Base-by-base conservation (phyloP, 2,329 filamentous ascomycete species). In the Acephala macrosclerotiorum region DNA sequence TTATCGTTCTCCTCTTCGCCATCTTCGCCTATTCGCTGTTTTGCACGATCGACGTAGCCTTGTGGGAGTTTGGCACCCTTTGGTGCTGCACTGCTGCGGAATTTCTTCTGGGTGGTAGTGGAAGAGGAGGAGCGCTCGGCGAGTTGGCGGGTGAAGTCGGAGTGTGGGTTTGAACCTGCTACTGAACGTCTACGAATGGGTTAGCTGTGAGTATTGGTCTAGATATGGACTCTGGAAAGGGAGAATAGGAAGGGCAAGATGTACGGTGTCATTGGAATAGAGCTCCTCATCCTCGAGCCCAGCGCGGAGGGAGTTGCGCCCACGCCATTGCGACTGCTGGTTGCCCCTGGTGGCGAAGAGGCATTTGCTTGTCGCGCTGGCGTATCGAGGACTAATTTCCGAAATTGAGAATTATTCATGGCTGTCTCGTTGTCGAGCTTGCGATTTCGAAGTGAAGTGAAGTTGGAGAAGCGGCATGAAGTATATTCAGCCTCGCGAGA, bases 391-490 rank as follows among this genome's bases (percentile, higher is more conserved):
- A 97, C 79, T 7, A 98, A 85, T 70, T 91, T 91, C 62, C 96
- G 91, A 75, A 99, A 99, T 74, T 97, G 93, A 51, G 94, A 88
- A 83, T 98, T 98, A 78, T 98, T 97, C 96, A 99, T 98, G 18
- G 16, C 67, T 55, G 45, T 18, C 42, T 35, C 58, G 20, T 25
- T 35, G n/a, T n/a, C 20, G 29, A 40, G 2, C 5, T 47, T 26
- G 45, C 83, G 79, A 1, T 18, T 29, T 29, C 11, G 25, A 11
- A 53, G 45, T 5, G 40, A n/a, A 18, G 16, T 42, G 14, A 6
- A 7, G 45, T 18, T 49, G n/a, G n/a, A 22, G 45, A n/a, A 22
- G 2, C 25, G 16, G 18, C 18, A 12, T n/a, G 40, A 42, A 22
- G 45, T 49, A n/a, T 33, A 33, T 33, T 33, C 29, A 33, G 29